phyloP scores from a whole-genome alignment of 371 early-diverging fungal species.

The Rhizopus sp. region DNA sequence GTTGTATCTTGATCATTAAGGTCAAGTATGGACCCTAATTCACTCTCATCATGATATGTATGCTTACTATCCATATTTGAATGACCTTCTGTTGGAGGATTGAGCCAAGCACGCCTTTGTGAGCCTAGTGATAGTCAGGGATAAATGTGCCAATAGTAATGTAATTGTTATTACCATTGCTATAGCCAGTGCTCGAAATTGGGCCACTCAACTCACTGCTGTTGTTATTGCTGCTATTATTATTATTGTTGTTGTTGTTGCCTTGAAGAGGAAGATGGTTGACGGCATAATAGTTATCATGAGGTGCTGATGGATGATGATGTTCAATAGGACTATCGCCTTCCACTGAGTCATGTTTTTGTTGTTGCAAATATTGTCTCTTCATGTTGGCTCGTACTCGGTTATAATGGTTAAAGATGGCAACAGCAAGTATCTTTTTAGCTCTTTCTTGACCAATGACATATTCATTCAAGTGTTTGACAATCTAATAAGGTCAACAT shows the following conservation, averaged over 20 bases:
- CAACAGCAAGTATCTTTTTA: constrained; percentile 82
- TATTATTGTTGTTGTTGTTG: background rate
- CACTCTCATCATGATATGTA: constrained; percentile 8
- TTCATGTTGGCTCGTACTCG: constrained; percentile 73
- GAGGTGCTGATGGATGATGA: constrained; percentile 27
- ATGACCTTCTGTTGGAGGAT: constrained; percentile 32
- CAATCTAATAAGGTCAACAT: constrained; percentile 57
- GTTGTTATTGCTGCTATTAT: background rate
- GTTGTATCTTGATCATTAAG: constrained; percentile 33
- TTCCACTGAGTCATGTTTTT: constrained; percentile 9
- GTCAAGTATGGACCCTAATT: constrained; percentile 1
- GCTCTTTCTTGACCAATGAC: constrained; percentile 88
- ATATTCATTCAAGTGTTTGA: constrained; percentile 80
- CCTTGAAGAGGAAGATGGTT: constrained; percentile 21
- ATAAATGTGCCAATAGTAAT: background rate
- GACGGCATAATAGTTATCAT: constrained; percentile 23
- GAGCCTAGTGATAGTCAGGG: constrained; percentile 9
- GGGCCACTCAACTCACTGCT: background rate
- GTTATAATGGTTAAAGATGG: constrained; percentile 87
- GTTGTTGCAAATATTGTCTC: constrained; percentile 7
- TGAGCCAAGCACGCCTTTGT: constrained; percentile 37
- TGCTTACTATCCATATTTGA: constrained; percentile 8
- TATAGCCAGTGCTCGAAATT: background rate
- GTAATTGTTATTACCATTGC: background rate
- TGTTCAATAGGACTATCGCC: constrained; percentile 26